Conservation (phyloP, 2,329 filamentous ascomycete species). For the Fulvia fulva region DNA sequence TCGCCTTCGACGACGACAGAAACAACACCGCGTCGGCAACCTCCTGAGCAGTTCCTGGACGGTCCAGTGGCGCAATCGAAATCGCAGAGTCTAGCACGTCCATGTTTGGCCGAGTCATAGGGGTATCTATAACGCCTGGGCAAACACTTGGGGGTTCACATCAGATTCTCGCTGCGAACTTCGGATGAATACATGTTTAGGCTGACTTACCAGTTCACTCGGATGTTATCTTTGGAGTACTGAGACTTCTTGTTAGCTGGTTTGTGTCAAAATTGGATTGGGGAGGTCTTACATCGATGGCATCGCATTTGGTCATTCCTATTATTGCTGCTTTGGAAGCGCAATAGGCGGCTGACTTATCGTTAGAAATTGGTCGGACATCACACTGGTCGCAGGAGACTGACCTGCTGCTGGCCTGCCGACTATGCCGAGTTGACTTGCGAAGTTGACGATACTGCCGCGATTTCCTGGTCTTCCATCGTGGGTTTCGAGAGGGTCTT, state of each 20-base stretch:
- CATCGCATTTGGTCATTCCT: constrained; percentile 46
- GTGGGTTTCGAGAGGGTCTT: constrained; percentile 42
- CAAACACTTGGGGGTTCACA: constrained; percentile 38
- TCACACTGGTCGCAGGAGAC: constrained; percentile 14
- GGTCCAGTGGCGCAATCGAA: constrained; percentile 37
- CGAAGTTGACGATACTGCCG: constrained; percentile 47
- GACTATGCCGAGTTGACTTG: constrained; percentile 42
- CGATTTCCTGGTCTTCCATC: constrained; percentile 41
- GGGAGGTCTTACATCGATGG: constrained; percentile 40
- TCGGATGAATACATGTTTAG: neutral
- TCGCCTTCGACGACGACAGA: constrained; percentile 43
- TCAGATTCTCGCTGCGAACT: neutral
- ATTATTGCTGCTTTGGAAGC: constrained; percentile 47
- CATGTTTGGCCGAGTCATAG: constrained; percentile 42
- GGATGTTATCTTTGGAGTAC: constrained; percentile 45
- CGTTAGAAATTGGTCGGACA: neutral
- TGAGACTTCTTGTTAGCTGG: constrained; percentile 24
- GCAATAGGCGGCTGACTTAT: constrained; percentile 41
- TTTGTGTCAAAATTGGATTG: neutral
- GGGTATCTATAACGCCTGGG: constrained; percentile 46
- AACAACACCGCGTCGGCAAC: constrained; percentile 47
- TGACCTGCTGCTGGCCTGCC: constrained; percentile 41
- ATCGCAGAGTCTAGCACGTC: constrained; percentile 29
- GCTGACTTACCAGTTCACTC: constrained; percentile 37
- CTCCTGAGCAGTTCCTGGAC: constrained; percentile 45